Evolutionary conservation across 2,329 filamentous ascomycete species (phyloP).

Genomic region (Zymoseptoria ardabiliae): DNA sequence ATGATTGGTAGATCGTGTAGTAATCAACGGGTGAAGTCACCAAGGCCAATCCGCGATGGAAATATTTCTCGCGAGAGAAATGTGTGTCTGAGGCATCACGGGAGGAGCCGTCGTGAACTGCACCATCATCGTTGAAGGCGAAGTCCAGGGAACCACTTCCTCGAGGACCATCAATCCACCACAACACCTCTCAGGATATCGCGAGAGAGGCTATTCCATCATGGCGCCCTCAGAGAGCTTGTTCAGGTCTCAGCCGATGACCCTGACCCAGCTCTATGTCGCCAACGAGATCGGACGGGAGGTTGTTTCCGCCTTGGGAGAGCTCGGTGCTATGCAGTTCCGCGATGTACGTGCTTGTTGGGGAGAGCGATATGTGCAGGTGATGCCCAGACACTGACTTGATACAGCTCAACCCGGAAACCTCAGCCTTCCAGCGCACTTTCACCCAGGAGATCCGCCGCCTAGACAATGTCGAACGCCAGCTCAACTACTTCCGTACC

Average conservation of each 20-base stretch:
- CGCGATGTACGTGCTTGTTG: conserved; percentile 67
- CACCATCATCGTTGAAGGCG: not conserved
- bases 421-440: conserved; percentile 90
- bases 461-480: conserved; percentile 95
- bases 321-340: conserved; percentile 94
- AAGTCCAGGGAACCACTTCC: conserved; percentile 1
- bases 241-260: conserved; percentile 99
- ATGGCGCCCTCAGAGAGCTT: conserved; percentile 73
- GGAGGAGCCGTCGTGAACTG: not conserved
- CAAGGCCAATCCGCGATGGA: too few relatives aligned
- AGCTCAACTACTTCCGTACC: conserved; percentile 87
- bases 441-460: conserved; percentile 97
- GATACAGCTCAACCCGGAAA: conserved; percentile 76
- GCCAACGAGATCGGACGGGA: conserved; percentile 98
- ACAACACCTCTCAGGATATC: conserved; percentile 8
- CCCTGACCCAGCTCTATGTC: conserved; percentile 98
- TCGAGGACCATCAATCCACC: not conserved
- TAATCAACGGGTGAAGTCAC: too few relatives aligned
- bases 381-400: conserved; percentile 15
- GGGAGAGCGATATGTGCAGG: not conserved
- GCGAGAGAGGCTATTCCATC: conserved; percentile 13
- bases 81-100: not conserved
- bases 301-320: conserved; percentile 90
- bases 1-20: too few relatives aligned
- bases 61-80: not conserved